Percentiles rank a stretch among this genome's conserved stretches.
These are phyloP conservation scores for Allomyces macrogynus DNA, from an alignment of 192 early-diverging fungal genomes.

Conservation along the genomic window DNA sequence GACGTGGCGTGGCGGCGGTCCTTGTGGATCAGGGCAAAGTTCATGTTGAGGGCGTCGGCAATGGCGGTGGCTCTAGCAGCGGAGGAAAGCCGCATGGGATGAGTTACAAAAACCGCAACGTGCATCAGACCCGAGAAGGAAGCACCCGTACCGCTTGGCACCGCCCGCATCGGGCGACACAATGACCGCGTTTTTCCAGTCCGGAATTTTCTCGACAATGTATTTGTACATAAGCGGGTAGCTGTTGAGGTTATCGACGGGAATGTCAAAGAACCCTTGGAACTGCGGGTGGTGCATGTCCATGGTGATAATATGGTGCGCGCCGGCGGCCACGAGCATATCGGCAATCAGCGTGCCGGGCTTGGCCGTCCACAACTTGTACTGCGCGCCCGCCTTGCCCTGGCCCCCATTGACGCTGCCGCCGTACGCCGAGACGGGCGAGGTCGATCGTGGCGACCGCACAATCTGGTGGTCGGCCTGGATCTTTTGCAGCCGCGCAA, in stretches of 20 bases:
- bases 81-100: neutral
- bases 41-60: slow-evolving; percentile 80
- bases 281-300: slow-evolving; percentile 93
- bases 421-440: no score
- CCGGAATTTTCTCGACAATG: slow-evolving; percentile 20
- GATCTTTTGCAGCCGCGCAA: no score
- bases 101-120: neutral
- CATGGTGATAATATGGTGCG: slow-evolving; percentile 92
- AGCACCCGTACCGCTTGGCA: slow-evolving; percentile 54
- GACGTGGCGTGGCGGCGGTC: slow-evolving; percentile 52
- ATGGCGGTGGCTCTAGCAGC: slow-evolving; percentile 50
- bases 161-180: slow-evolving; percentile 98
- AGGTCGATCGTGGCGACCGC: no score
- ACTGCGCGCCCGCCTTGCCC: neutral
- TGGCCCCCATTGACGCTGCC: no score
- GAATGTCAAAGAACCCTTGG: slow-evolving; percentile 90
- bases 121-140: neutral
- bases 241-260: slow-evolving; percentile 75
- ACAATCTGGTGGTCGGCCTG: no score
- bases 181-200: slow-evolving; percentile 35
- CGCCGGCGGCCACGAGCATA: slow-evolving; percentile 64
- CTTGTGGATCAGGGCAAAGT: slow-evolving; percentile 95
- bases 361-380: neutral
- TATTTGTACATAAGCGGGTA: slow-evolving; percentile 60
- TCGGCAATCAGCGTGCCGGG: slow-evolving; percentile 49